phyloP scores from a whole-genome alignment of 2,329 filamentous ascomycete species.

The Hymenoscyphus infarciens region DNA sequence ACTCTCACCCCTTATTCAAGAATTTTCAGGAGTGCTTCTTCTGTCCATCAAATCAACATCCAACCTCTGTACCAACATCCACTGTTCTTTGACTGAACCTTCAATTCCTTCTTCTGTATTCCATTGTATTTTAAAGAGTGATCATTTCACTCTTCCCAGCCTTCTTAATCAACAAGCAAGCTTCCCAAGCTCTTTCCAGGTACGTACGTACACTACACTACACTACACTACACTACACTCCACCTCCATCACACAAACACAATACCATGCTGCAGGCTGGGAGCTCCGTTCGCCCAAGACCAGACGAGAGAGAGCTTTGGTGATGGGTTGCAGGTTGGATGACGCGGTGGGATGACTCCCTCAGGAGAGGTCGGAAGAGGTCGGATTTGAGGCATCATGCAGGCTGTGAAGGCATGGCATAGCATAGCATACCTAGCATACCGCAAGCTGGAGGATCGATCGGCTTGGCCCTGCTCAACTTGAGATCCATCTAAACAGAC shows the following conservation, averaged over 20 bases:
- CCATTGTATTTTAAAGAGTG: conserved; percentile 6
- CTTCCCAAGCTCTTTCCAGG: not conserved
- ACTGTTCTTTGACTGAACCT: not conserved
- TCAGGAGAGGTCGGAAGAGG: not conserved
- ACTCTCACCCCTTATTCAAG: not conserved
- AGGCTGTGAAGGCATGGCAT: conserved; percentile 2
- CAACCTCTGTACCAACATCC: conserved; percentile 8
- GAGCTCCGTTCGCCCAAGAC: not conserved
- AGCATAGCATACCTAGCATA: too few relatives aligned
- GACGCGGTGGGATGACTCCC: conserved; percentile 1
- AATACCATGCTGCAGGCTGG: not conserved
- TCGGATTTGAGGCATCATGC: conserved; percentile 3
- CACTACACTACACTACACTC: too few relatives aligned
- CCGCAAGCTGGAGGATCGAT: not conserved
- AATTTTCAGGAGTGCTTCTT: conserved; percentile 4
- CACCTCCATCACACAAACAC: not conserved
- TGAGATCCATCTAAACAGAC: not conserved
- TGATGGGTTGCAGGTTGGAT: conserved; percentile 2
- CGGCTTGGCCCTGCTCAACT: not conserved
- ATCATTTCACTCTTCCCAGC: not conserved
- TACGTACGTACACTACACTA: conserved; percentile 1
- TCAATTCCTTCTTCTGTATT: conserved; percentile 8
- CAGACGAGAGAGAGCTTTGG: not conserved
- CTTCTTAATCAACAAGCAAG: not conserved
- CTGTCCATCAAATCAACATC: conserved; percentile 9